Evolutionary conservation across 768 basidiomycete species (phyloP), one percentile per base, ranked within the genome.

Genomic region (Nevesoporus exiguus): DNA sequence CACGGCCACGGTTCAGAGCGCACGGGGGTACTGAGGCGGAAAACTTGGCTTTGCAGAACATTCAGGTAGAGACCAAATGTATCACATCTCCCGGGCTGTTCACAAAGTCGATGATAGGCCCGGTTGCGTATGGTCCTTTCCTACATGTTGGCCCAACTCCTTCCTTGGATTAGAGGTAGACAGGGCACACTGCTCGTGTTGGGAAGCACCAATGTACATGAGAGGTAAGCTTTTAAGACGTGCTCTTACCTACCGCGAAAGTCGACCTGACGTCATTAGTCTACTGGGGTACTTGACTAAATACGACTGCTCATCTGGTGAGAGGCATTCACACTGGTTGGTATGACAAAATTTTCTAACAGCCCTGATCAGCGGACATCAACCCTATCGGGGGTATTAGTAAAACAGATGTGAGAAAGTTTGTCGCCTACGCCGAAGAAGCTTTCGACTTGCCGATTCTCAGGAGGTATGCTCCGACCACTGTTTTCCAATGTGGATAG

Each of bases 341-440:
- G 1, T 5, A 14, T 3, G 14, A 37, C 5, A 31, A 5, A 8
- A 1, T 10, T 10, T 15, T 36, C n/a, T 54, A 0, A 51, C 30
- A 63, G 61, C 50, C 34, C 2, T 30, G 17, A 22, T 29, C 5
- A 86, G 97, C 97, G 55, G 97, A 99, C 68, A 85, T 99, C 66
- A 99, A 99, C 70, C 97, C 97, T 3, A 99, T 99, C 56, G 97
- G 97, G 3, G 92, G 90, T 0, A 98, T 99, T 67, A 96, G 93
- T 69, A 98, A 99, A 74, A 94, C 93, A 0, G 97, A 98, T 70
- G 73, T 98, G 54, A 99, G 97, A 77, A 87, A 85, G 61, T 98
- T 98, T 68, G 97, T 99, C 57, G 85, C 84, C 0, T 94, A 87
- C 60, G 94, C 93, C 1, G 75, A 82, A 56, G 76, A 73, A 49